These are phyloP conservation scores for Talaromyces sp. DNA, from an alignment of 2,329 filamentous ascomycete genomes.

Conservation along the genomic window DNA sequence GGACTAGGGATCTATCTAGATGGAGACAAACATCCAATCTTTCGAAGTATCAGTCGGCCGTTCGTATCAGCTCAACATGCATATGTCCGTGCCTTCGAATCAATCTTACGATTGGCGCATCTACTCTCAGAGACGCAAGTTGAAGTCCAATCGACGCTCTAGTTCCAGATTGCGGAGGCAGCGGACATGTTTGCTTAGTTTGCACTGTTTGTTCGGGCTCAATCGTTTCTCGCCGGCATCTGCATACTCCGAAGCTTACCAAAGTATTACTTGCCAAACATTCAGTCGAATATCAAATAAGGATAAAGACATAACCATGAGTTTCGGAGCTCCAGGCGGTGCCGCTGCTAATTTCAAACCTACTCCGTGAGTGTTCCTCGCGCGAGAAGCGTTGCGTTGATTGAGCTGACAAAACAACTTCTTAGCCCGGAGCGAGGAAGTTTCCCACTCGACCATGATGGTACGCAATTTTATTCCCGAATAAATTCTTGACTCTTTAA, in stretches of 20 bases:
- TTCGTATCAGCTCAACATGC: no score
- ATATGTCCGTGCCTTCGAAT: not conserved
- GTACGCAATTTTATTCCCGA: slow-evolving; percentile 38
- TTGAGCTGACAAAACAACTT: not conserved
- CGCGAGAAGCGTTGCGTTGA: not conserved
- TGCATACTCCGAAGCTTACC: not conserved
- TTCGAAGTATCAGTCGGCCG: not conserved
- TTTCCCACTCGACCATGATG: slow-evolving; percentile 95
- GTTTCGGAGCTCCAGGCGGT: slow-evolving; percentile 70
- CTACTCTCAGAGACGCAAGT: not conserved
- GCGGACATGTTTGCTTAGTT: not conserved
- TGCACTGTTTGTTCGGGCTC: slow-evolving; percentile 1
- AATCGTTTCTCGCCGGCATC: not conserved
- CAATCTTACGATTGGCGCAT: not conserved
- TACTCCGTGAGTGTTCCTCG: slow-evolving; percentile 56
- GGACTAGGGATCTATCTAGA: not conserved
- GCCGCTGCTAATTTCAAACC: slow-evolving; percentile 63
- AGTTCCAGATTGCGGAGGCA: not conserved
- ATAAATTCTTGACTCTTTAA: not conserved
- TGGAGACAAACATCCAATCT: not conserved
- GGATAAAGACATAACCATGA: slow-evolving; percentile 26
- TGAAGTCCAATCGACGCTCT: not conserved
- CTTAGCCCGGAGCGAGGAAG: slow-evolving; percentile 80
- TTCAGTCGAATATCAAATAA: not conserved
- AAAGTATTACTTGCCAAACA: not conserved